A percentile compares a stretch with the other conserved stretches of the same genome.
Conservation (phyloP, 164 flowering plant genomes). For the Malania oleifera region DNA sequence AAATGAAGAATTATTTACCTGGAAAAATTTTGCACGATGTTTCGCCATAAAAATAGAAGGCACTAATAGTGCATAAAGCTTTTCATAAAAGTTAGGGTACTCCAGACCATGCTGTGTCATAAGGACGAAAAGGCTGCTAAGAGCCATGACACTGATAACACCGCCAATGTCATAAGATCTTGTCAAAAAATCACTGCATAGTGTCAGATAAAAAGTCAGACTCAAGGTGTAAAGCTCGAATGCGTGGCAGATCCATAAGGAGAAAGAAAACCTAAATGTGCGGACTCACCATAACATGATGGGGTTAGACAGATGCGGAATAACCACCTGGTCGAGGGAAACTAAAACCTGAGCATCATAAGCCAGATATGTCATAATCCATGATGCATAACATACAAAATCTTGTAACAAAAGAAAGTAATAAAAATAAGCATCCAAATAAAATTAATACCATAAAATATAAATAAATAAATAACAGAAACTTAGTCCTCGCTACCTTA, state of each 20-base stretch:
- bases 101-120: conserved; percentile 93
- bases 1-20: conserved; percentile 37
- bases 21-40: conserved; percentile 79
- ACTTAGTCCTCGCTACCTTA: no score
- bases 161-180: conserved; percentile 98
- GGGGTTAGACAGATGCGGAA: conserved; percentile 79
- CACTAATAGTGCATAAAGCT: conserved; percentile 69
- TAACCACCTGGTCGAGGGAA: conserved; percentile 66
- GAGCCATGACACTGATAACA: conserved; percentile 95
- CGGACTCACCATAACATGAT: conserved; percentile 56
- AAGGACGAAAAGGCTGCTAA: conserved; percentile 80
- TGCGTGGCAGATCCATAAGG: neutral
- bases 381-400: neutral
- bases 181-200: conserved; percentile 92
- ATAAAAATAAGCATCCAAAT: no score
- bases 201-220: conserved; percentile 13
- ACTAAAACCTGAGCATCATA: conserved; percentile 66
- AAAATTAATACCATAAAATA: no score
- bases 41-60: conserved; percentile 91
- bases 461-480: no score
- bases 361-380: neutral
- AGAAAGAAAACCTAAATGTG: neutral
- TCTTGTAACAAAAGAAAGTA: no score
- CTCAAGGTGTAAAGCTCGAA: neutral
- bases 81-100: conserved; percentile 88